A percentile compares a stretch with the other conserved stretches of the same genome.
These are phyloP conservation scores for Albatrellus sp. DNA, from an alignment of 1,284 basidiomycete species.

Conservation along the genomic window DNA sequence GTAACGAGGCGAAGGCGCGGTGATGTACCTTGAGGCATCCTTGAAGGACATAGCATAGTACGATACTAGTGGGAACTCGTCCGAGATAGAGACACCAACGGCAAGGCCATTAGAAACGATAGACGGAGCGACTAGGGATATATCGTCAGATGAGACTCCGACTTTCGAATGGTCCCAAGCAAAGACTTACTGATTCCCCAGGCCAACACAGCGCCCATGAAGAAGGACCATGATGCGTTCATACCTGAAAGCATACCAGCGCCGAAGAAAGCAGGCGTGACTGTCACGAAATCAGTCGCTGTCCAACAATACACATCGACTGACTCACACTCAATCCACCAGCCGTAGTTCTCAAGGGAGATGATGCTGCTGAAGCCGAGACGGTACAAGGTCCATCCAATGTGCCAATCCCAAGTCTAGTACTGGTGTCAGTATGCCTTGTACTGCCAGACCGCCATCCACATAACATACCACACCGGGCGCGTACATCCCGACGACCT, in stretches of 20 bases:
- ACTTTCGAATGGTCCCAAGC: background rate
- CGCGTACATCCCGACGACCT: constrained; percentile 47
- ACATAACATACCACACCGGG: constrained; percentile 28
- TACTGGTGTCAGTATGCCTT: no score
- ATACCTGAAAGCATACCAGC: constrained; percentile 56
- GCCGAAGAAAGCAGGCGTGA: constrained; percentile 59
- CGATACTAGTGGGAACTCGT: constrained; percentile 30
- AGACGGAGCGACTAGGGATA: constrained; percentile 34
- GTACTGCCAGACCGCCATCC: no score
- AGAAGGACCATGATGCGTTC: constrained; percentile 56
- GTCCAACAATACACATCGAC: background rate
- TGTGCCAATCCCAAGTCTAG: constrained; percentile 50
- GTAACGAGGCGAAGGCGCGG: constrained; percentile 46
- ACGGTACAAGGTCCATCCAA: constrained; percentile 51
- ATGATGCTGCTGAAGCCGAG: constrained; percentile 53
- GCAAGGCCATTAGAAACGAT: constrained; percentile 41
- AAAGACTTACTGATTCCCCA: constrained; percentile 43
- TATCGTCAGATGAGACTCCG: background rate
- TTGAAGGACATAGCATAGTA: constrained; percentile 33
- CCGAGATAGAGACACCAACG: constrained; percentile 25
- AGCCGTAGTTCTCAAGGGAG: constrained; percentile 43
- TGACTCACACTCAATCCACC: constrained; percentile 34
- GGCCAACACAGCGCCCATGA: constrained; percentile 43
- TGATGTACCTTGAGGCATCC: constrained; percentile 27
- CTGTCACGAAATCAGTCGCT: constrained; percentile 16